A percentile compares a stretch with the other conserved stretches of the same genome.
Evolutionary conservation across 2,329 filamentous ascomycete species (phyloP).

Genomic region (Helotiales sp.): DNA sequence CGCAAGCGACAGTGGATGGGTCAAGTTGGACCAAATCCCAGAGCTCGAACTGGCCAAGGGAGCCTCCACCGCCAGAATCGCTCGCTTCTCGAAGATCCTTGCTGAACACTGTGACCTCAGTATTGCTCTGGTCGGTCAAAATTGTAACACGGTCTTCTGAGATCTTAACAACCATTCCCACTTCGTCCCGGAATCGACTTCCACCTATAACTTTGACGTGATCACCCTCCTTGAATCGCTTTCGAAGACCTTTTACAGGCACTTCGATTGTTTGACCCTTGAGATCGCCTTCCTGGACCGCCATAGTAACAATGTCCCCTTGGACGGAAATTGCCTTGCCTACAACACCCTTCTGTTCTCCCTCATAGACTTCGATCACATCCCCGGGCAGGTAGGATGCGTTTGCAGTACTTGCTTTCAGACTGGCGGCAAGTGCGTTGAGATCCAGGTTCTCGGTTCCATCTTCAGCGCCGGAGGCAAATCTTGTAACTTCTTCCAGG

Average conservation of each 20-base stretch:
- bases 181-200: slow-evolving; percentile 91
- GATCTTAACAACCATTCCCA: slow-evolving; percentile 96
- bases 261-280: slow-evolving; percentile 87
- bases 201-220: slow-evolving; percentile 99
- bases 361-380: slow-evolving; percentile 93
- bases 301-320: slow-evolving; percentile 88
- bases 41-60: slow-evolving; percentile 86
- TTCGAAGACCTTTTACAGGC: slow-evolving; percentile 88
- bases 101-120: slow-evolving; percentile 96
- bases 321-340: slow-evolving; percentile 86
- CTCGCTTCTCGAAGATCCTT: slow-evolving; percentile 94
- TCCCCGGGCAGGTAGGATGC: slow-evolving; percentile 91
- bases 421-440: slow-evolving; percentile 84
- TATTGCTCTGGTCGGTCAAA: slow-evolving; percentile 88
- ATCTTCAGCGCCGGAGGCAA: slow-evolving; percentile 86
- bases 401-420: slow-evolving; percentile 82
- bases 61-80: slow-evolving; percentile 85
- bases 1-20: slow-evolving; percentile 86
- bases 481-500: slow-evolving; percentile 94
- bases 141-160: slow-evolving; percentile 91
- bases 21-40: slow-evolving; percentile 95
- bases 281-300: slow-evolving; percentile 82
- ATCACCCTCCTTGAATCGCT: slow-evolving; percentile 90
- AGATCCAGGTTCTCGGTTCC: slow-evolving; percentile 94
- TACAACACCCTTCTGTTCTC: slow-evolving; percentile 90